Evolutionary conservation across 75 land plant species (phyloP), one percentile per base, ranked within the genome.

Genomic region (Cupressus sempervirens): DNA sequence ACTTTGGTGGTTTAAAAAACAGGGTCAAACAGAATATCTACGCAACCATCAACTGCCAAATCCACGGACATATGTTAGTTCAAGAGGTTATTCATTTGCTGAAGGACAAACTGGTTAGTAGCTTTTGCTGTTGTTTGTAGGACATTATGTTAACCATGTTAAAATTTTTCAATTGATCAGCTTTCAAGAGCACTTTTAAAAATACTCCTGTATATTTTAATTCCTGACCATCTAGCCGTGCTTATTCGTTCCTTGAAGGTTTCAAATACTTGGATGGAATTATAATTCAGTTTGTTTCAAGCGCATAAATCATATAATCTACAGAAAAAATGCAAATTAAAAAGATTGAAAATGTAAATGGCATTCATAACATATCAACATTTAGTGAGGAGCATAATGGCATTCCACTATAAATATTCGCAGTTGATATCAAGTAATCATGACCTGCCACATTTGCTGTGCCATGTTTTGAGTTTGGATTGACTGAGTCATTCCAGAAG

Each of bases 21-120:
- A 98, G 99, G 99, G 91, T 52, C 81, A 92, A 26, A 92, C 84
- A 65, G 99, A 98, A 54, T 98, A 94, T 46, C 70, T 98, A 85
- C 89, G 98, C 56, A 98, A 98, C 84, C 90, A 94, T 86, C 84
- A 87, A 26, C 32, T 86, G 89, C 99, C 99, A 74, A 98, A 96
- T 84, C 97, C 97, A 45, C 90, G 95, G 18, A 95, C 94, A 43
- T 96, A 95, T 84, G 82, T 92, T 62, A 91, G 91, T 84, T 70
- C 92, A 29, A 95, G 84, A 84, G 98, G 98, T 35, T 94, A 89
- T 80, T 80, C 91, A 40, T 98, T 98, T 88, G 85, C 86, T 41
- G 93, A 88, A 84, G 93, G 94, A 5, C 90, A 90, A 35, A 96
- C 94, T 54, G 94, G 98, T 98, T 23, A 89, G 91, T 86, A 7